These are phyloP conservation scores for Vaccinium myrtillus DNA, from an alignment of 148 eudicot genomes.

Conservation along the genomic window DNA sequence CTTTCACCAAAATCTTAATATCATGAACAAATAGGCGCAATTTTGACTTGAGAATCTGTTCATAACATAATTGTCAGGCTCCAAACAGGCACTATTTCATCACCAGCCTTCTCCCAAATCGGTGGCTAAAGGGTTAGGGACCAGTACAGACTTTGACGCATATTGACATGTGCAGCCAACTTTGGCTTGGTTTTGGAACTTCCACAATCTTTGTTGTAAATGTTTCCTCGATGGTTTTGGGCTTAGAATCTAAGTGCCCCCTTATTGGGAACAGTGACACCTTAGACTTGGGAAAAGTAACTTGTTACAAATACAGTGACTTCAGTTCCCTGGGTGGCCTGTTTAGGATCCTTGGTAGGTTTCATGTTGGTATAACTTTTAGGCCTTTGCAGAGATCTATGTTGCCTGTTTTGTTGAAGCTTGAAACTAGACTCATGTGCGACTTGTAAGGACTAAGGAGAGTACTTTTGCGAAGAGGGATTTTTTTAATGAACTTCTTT, in stretches of 20 bases:
- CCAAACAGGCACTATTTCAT: background rate
- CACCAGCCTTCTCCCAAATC: too few relatives aligned
- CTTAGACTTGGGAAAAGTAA: background rate
- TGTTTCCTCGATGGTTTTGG: background rate
- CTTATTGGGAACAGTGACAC: background rate
- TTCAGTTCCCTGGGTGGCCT: background rate
- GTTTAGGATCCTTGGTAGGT: background rate
- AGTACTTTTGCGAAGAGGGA: background rate
- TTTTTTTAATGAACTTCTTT: background rate
- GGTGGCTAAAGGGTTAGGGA: too few relatives aligned
- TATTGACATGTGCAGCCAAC: background rate
- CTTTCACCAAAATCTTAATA: background rate
- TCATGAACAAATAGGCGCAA: background rate
- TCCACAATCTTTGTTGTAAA: background rate
- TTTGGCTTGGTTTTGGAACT: background rate
- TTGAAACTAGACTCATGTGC: background rate
- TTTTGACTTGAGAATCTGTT: background rate
- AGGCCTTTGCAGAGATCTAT: background rate
- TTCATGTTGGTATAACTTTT: background rate
- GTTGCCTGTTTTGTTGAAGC: background rate
- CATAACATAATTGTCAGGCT: background rate
- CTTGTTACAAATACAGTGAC: too few relatives aligned
- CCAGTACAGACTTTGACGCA: background rate
- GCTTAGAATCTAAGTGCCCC: background rate
- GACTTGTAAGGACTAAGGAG: background rate